Percentiles rank a stretch among this genome's conserved stretches.
Evolutionary conservation across 768 basidiomycete species (phyloP).

Genomic region (Cyathus striatus): DNA sequence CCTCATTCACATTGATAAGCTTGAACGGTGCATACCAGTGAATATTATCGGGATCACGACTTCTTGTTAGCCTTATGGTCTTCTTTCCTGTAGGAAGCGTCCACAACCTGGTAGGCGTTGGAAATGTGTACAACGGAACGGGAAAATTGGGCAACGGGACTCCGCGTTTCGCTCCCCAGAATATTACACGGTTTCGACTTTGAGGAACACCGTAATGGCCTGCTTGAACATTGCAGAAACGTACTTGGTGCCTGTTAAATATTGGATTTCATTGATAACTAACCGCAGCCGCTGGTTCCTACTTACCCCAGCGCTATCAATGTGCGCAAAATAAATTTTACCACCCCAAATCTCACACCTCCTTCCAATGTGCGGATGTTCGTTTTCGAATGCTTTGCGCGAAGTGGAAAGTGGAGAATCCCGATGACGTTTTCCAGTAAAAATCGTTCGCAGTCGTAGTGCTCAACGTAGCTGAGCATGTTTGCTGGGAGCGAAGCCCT

Average conservation of each 20-base stretch:
- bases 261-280: background rate
- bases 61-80: slow-evolving; percentile 38
- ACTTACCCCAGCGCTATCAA: slow-evolving; percentile 62
- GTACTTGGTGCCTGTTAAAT: slow-evolving; percentile 55
- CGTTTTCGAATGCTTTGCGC: slow-evolving; percentile 21
- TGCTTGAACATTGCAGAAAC: slow-evolving; percentile 61
- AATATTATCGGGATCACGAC: slow-evolving; percentile 24
- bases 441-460: slow-evolving; percentile 57
- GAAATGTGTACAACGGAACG: slow-evolving; percentile 53
- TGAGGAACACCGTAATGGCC: slow-evolving; percentile 73
- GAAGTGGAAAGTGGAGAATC: slow-evolving; percentile 45
- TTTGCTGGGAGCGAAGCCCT: slow-evolving; percentile 64
- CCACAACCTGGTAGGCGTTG: slow-evolving; percentile 21
- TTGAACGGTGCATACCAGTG: slow-evolving; percentile 60
- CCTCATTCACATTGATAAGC: slow-evolving; percentile 56
- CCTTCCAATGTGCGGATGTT: slow-evolving; percentile 21
- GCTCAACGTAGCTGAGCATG: slow-evolving; percentile 68
- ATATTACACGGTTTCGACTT: slow-evolving; percentile 59
- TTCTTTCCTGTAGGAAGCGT: slow-evolving; percentile 39
- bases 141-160: slow-evolving; percentile 58
- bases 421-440: slow-evolving; percentile 74
- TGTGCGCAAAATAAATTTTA: slow-evolving; percentile 61
- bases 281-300: too few species aligned
- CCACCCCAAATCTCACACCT: slow-evolving; percentile 48
- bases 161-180: slow-evolving; percentile 60